Percentiles rank a stretch among this genome's conserved stretches.
phyloP scores from a whole-genome alignment of 2,329 filamentous ascomycete genomes.

The Cryoendolithus antarcticus region DNA sequence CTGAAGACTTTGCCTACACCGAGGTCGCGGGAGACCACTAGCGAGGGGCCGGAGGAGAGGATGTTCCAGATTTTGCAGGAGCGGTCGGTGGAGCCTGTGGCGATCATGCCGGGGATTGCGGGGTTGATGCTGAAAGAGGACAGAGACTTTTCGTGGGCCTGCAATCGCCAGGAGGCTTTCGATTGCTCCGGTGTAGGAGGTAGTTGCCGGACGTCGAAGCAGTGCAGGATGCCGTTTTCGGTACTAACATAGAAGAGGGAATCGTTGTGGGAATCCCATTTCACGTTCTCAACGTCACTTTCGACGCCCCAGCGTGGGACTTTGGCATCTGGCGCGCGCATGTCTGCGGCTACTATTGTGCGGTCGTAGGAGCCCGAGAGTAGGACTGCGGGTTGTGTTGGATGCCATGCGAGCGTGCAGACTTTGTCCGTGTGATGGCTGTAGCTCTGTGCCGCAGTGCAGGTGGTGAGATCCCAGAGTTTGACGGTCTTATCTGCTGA shows the following conservation, averaged over 20 bases:
- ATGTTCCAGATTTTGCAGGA: constrained; percentile 97
- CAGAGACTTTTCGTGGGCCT: constrained; percentile 86
- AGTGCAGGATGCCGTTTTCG: constrained; percentile 82
- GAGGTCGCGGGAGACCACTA: constrained; percentile 84
- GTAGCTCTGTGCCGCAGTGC: constrained; percentile 91
- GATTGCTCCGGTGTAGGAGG: constrained; percentile 60
- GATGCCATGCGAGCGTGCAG: constrained; percentile 90
- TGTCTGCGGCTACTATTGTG: constrained; percentile 87
- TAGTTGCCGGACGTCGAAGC: constrained; percentile 71
- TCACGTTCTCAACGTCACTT: constrained; percentile 83
- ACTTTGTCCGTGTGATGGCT: constrained; percentile 95
- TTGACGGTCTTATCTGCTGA: constrained; percentile 97
- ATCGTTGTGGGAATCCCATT: constrained; percentile 84
- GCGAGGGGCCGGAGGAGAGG: constrained; percentile 55
- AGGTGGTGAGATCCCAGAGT: constrained; percentile 89
- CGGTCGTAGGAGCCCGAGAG: constrained; percentile 91
- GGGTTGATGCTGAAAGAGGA: constrained; percentile 89
- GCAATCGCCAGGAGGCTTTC: constrained; percentile 85
- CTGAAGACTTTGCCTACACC: constrained; percentile 94
- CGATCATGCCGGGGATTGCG: constrained; percentile 81
- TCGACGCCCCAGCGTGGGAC: constrained; percentile 83
- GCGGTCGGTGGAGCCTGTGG: constrained; percentile 86
- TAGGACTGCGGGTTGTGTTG: constrained; percentile 72
- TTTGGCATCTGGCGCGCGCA: constrained; percentile 79
- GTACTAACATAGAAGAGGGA: constrained; percentile 93